These are phyloP conservation scores for Immersiporthe knoxdaviesiana DNA, from an alignment of 2,329 filamentous ascomycete genomes.

Conservation along the genomic window DNA sequence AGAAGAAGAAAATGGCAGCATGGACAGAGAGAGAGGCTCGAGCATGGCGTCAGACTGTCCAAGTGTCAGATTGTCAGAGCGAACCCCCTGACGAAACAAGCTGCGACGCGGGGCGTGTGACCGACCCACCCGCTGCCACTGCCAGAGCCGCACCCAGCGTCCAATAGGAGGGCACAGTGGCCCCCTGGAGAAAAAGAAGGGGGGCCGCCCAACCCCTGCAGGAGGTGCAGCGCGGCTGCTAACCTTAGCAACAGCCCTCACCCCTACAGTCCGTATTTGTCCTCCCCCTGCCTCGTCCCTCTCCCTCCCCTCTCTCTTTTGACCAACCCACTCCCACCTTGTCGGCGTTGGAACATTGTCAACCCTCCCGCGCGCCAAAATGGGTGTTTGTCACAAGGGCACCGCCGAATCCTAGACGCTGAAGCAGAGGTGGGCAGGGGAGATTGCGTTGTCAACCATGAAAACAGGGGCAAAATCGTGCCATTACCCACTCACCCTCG, in stretches of 20 bases:
- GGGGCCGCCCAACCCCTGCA: background rate
- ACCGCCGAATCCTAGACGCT: conserved; percentile 1
- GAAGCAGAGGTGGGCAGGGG: background rate
- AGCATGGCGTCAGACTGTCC: background rate
- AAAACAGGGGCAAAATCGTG: conserved; percentile 36
- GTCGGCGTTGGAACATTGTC: background rate
- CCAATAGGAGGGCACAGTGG: background rate
- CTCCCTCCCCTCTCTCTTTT: background rate
- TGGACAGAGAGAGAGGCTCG: background rate
- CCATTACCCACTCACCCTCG: conserved; percentile 41
- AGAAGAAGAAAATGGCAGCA: background rate
- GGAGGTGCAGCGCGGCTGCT: background rate
- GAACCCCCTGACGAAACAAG: conserved; percentile 43
- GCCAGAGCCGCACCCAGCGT: conserved; percentile 9
- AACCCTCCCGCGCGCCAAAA: conserved; percentile 11
- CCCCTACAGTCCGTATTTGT: too few relatives aligned
- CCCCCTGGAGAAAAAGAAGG: too few relatives aligned
- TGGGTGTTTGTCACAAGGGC: background rate
- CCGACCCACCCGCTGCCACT: conserved; percentile 28
- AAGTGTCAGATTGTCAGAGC: conserved; percentile 36
- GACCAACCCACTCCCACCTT: background rate
- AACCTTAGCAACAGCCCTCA: background rate
- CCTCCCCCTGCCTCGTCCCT: background rate
- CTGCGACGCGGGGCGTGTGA: conserved; percentile 36
- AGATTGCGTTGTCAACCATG: conserved; percentile 7